phyloP scores from a whole-genome alignment of 2,329 filamentous ascomycete genomes.

The Alternaria sp. region DNA sequence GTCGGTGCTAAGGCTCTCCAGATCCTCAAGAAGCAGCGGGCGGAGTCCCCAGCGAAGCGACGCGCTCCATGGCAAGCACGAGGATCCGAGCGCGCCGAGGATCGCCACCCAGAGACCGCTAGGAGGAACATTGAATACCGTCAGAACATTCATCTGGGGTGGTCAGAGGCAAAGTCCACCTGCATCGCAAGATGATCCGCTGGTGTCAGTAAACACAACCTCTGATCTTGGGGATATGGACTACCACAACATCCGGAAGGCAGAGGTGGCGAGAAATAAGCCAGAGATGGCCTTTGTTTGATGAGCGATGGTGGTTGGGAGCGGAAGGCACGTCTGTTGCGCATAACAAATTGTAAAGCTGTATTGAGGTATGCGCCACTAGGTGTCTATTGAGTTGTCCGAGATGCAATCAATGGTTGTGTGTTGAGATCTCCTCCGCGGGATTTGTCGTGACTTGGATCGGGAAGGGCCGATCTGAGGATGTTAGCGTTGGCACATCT shows the following conservation, averaged over 20 bases:
- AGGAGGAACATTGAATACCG: constrained; percentile 3
- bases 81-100: background rate
- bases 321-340: background rate
- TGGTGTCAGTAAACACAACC: background rate
- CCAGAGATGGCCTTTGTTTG: background rate
- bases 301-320: background rate
- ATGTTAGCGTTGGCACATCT: background rate
- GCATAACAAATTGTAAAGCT: too few species aligned
- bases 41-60: background rate
- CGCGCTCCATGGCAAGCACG: background rate
- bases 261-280: background rate
- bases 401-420: too few species aligned
- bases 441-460: rapidly evolving
- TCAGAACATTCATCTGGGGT: constrained; percentile 2
- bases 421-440: too few species aligned
- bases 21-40: background rate
- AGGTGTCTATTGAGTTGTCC: too few species aligned
- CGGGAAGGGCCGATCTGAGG: background rate
- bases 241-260: background rate
- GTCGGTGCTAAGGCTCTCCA: constrained; percentile 4
- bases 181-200: background rate
- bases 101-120: constrained; percentile 5
- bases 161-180: background rate
- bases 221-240: background rate
- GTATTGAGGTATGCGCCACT: too few species aligned